Evolutionary conservation across 1,139 yeast species (phyloP).

Genomic region (Candida sp.): DNA sequence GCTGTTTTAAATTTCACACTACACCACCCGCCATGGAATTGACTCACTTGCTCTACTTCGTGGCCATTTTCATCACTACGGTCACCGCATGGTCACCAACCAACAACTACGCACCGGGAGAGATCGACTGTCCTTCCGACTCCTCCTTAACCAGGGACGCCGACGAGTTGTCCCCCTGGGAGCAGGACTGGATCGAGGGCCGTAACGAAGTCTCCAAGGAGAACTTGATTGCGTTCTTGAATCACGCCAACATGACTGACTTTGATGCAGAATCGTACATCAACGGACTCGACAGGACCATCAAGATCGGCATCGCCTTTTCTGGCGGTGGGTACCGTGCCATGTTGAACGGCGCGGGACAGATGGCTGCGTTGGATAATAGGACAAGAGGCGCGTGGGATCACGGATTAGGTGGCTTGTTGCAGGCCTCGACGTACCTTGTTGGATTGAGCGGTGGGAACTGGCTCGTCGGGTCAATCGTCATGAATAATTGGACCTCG

Average conservation of each 20-base stretch:
- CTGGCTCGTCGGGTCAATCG: constrained; percentile 84
- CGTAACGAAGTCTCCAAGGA: constrained; percentile 61
- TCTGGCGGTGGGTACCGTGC: constrained; percentile 55
- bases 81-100: constrained; percentile 61
- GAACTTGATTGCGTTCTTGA: constrained; percentile 62
- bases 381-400: constrained; percentile 28
- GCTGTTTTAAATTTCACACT: neutral
- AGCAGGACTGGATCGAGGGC: constrained; percentile 46
- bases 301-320: constrained; percentile 45
- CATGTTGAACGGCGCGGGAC: constrained; percentile 51
- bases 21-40: neutral
- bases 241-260: constrained; percentile 63
- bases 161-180: constrained; percentile 37
- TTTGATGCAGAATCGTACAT: constrained; percentile 62
- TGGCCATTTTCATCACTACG: neutral
- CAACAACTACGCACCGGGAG: constrained; percentile 71
- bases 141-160: constrained; percentile 26
- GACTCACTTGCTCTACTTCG: neutral
- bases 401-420: constrained; percentile 76
- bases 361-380: constrained; percentile 41
- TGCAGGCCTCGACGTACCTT: constrained; percentile 74
- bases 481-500: constrained; percentile 82
- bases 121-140: constrained; percentile 59
- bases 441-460: constrained; percentile 88
- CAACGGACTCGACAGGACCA: constrained; percentile 33